Base-by-base conservation (phyloP, 2,329 filamentous ascomycete species). In the Fusarium algeriense region DNA sequence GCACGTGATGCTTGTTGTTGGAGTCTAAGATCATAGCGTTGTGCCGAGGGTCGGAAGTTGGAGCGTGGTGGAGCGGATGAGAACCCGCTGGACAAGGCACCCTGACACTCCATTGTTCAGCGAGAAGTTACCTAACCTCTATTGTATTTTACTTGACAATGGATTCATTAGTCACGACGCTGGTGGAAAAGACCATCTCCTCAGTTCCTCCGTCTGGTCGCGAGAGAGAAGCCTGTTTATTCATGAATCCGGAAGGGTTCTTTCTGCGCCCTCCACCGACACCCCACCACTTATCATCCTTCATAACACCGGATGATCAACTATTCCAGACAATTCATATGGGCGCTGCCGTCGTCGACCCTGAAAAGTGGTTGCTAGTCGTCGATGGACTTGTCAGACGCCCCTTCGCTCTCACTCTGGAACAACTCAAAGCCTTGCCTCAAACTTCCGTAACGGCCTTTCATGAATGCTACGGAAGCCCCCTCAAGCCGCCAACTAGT, bases 401-500 rank as follows among this genome's bases (percentile, higher is more conserved):
- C 0, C 44, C 55, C 4, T 63, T 63, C 3, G 57, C 63, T 5
- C 45, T 68, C 17, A 53, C 52, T 5, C 10, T 69, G 7, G 34
- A 43, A 1, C 66, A 68, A 1, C 58, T 69, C 6, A 34, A 67
- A 5, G 34, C 44, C 2, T 26, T 69, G 0, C 58, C 66, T 20
- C 38, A 49, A 4, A 54, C 43, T 9, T 53, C 52, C 1, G 28
- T 67, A 6, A 67, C 64, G 1, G 59, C 64, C 2, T 67, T 69
- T 17, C 66, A 69, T 1, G 66, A 69, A 20, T 69, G 64, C 10
- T 68, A 69, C 3, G 66, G 64, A 12, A 69, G 66, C 5, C 66
- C 66, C 0, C 9, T 69, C 0, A 57, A 59, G 1, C 48, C 64
- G 3, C 64, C 64, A 17, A 45, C 13, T 0, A 35, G 30, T 4